phyloP scores from a whole-genome alignment of 2,329 filamentous ascomycete genomes.

The Achaetomium macrosporum region DNA sequence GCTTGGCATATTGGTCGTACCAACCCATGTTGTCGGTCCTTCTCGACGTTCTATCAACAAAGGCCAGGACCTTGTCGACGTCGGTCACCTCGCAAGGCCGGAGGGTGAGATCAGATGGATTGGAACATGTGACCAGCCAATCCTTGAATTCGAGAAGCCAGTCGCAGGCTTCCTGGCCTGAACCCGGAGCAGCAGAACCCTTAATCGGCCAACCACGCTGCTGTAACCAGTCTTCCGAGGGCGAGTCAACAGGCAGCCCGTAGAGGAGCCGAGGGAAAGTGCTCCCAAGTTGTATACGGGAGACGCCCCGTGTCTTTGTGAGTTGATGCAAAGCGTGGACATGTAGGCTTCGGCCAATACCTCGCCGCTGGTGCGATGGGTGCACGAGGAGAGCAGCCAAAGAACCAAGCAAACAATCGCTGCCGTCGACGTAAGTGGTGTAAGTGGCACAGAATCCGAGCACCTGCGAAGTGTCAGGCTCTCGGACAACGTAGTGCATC shows the following conservation, averaged over 20 bases:
- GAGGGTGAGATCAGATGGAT: slow-evolving; percentile 39
- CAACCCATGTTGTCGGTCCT: slow-evolving; percentile 48
- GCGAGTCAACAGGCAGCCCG: slow-evolving; percentile 42
- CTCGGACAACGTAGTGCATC: slow-evolving; percentile 51
- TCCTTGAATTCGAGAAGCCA: slow-evolving; percentile 49
- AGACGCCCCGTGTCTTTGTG: slow-evolving; percentile 46
- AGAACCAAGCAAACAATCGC: slow-evolving; percentile 49
- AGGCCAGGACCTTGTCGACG: slow-evolving; percentile 41
- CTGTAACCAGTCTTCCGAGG: slow-evolving; percentile 47
- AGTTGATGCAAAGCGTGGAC: slow-evolving; percentile 46
- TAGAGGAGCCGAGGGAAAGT: slow-evolving; percentile 54
- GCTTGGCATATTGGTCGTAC: slow-evolving; percentile 53
- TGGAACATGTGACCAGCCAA: slow-evolving; percentile 38
- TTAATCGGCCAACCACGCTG: slow-evolving; percentile 49
- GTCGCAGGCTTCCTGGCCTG: slow-evolving; percentile 47
- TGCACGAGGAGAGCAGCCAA: slow-evolving; percentile 50
- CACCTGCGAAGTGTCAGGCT: slow-evolving; percentile 38
- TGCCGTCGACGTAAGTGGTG: slow-evolving; percentile 50
- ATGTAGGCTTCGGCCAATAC: slow-evolving; percentile 50
- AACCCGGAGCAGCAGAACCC: slow-evolving; percentile 38
- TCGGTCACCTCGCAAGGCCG: slow-evolving; percentile 43
- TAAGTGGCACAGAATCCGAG: slow-evolving; percentile 57
- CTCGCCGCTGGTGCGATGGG: slow-evolving; percentile 40
- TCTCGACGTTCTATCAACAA: slow-evolving; percentile 44
- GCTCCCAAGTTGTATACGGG: slow-evolving; percentile 50